Evolutionary conservation across 306 rosid species (phyloP).

Genomic region (Betula pendula): DNA sequence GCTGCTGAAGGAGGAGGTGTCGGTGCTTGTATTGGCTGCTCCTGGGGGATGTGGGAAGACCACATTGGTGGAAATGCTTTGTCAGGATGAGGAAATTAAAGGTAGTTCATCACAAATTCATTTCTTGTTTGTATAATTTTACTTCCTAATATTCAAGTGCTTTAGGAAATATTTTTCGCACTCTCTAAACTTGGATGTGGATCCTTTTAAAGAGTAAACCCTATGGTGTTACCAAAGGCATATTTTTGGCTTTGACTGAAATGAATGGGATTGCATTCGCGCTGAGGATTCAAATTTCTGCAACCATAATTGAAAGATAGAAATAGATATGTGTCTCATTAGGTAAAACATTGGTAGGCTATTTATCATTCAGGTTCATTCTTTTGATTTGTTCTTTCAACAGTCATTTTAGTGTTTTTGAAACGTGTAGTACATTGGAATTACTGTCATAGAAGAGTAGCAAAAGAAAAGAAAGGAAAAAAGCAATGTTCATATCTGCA

Average conservation of each 20-base stretch:
- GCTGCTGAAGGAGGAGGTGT: conserved; percentile 28
- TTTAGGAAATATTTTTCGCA: not conserved
- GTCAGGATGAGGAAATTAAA: conserved; percentile 37
- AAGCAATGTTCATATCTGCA: not conserved
- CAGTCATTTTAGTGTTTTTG: not conserved
- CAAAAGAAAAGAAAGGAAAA: not conserved
- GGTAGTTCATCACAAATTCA: conserved; percentile 25
- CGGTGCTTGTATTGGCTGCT: conserved; percentile 37
- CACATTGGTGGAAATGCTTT: conserved; percentile 47
- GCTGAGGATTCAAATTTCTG: not conserved
- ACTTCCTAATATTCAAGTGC: not conserved
- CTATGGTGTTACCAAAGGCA: not conserved
- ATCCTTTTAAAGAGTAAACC: not conserved
- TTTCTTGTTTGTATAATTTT: not conserved
- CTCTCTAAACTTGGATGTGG: not conserved
- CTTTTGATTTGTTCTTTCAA: not conserved
- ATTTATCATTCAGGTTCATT: not conserved
- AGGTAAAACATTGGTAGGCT: not conserved
- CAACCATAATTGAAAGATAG: not conserved
- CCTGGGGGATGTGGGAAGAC: conserved; percentile 58
- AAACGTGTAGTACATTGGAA: not conserved
- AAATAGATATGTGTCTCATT: not conserved
- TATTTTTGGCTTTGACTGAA: not conserved
- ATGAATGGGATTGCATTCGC: not conserved
- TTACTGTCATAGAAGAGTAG: not conserved